Base-by-base conservation (phyloP, 2,329 filamentous ascomycete genomes). In the Gaeumannomyces tritici region DNA sequence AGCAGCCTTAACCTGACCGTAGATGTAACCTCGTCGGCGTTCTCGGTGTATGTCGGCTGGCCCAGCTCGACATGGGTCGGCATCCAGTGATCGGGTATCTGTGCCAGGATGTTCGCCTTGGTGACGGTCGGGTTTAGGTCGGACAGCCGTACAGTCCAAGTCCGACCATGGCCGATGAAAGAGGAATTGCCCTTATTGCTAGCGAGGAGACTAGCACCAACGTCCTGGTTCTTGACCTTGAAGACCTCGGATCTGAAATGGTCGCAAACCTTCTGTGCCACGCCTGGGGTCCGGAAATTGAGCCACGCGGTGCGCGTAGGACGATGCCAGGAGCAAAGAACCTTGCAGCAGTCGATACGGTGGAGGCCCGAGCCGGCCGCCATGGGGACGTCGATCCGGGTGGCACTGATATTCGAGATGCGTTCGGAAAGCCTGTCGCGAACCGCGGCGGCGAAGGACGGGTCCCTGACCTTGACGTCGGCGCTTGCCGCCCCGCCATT, bases 241-340 rank as follows among this genome's bases (percentile, higher is more conserved):
- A 42, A 42, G 35, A 5, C 35, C 35, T 15, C 35, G 5, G 35
- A 42, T 42, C 18, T 62, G 24, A 60, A 71, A 58, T 70, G 72
- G 4, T 27, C 55, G 0, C 69, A 71, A 4, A 35, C 57, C 0
- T 26, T 59, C 60, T 71, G 73, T 0, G 73, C 73, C 2, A 67
- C 60, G 1, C 54, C 55, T 2, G 47, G 42, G n/a, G n/a, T 63
- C 6, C 61, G 64, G 61, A 74, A 77, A 26, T 68, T 70, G 4
- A 77, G 64, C 65, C 65, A 72, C 0, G 62, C 72, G 1, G 65
- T 68, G 13, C 63, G 67, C 7, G 56, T 66, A 9, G 74, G 65
- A 24, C 70, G 70, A 62, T 75, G 70, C 75, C 75, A 77, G 9
- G 74, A 76, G 35, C 69, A 70, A 33, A 71, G 68, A 0, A 77